Conservation (phyloP, 2,329 filamentous ascomycete genomes). For the Penicillium sp. region DNA sequence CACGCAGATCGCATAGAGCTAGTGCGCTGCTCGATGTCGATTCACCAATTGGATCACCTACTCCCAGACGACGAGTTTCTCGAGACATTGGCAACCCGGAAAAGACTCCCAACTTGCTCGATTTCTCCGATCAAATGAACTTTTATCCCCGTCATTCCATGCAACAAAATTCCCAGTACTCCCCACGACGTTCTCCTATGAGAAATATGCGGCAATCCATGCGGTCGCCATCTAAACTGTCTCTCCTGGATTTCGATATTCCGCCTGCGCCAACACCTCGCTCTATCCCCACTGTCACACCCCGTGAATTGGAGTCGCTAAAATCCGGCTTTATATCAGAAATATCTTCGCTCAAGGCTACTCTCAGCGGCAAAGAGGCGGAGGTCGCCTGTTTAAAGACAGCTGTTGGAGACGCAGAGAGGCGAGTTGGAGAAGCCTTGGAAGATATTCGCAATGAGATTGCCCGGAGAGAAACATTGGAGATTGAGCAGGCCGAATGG, state of each 20-base stretch:
- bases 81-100: conserved; percentile 45
- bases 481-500: conserved; percentile 77
- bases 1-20: conserved; percentile 38
- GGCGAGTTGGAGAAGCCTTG: conserved; percentile 80
- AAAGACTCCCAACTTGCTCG: conserved; percentile 76
- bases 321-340: conserved; percentile 90
- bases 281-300: conserved; percentile 85
- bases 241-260: conserved; percentile 85
- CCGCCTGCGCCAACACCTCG: conserved; percentile 91
- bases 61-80: conserved; percentile 52
- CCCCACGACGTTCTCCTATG: conserved; percentile 45
- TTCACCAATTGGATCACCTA: conserved; percentile 39
- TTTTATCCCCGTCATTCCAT: conserved; percentile 52
- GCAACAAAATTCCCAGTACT: conserved; percentile 36
- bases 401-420: conserved; percentile 85
- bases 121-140: conserved; percentile 80
- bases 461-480: conserved; percentile 66
- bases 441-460: conserved; percentile 80
- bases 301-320: conserved; percentile 85
- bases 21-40: conserved; percentile 33
- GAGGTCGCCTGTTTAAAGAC: conserved; percentile 85
- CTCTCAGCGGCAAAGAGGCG: conserved; percentile 87
- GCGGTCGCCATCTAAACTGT: conserved; percentile 55
- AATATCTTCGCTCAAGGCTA: conserved; percentile 90
- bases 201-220: conserved; percentile 39